Base-by-base conservation (phyloP, 139 green algal species). In the Chlorella sorokiniana region DNA sequence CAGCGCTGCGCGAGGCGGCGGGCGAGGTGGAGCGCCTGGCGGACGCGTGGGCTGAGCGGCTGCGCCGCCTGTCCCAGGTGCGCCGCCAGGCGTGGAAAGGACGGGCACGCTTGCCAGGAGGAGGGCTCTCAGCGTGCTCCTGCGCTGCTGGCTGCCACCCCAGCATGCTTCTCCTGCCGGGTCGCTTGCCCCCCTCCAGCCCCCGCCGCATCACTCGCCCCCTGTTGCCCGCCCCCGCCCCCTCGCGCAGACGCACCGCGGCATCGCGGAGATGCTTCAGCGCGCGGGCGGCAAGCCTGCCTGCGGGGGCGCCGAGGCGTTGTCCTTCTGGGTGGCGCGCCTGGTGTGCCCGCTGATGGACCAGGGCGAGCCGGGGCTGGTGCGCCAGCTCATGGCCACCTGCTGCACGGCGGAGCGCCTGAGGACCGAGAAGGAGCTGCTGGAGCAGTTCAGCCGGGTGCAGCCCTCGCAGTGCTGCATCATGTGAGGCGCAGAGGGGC, bases 261-360 rank as follows among this genome's bases (percentile, higher is more conserved):
- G 71, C 63, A 29, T 81, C 51, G 62, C 45, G n/a, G 87, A 89
- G 76, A 67, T 92, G 59, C 70, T 92, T 14, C 33, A 63, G 25
- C 72, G 81, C 1, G 82, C 86, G 25, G 86, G 83, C 1, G 75
- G 69, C 54, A 89, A 86, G 81, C 89, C 90, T 18, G 62, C 78
- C 5, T 5, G 48, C 1, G 35, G 31, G 6, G 71, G 85, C 37
- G 14, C 51, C 5, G 89, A 93, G 83, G 69, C 68, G 25, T 76
- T 91, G 41, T 85, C 77, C 68, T 91, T 93, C 61, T 94, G 90
- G 90, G 86, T 88, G 77, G 83, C 56, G 6, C 16, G 23, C 56
- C 56, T 65, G 56, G 56, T 65, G 18, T 65, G 56, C 56, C 56
- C 56, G 16, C 56, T 65, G 56, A 16, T 65, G 56, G 56, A 65